A percentile compares a stretch with the other conserved stretches of the same genome.
phyloP scores from a whole-genome alignment of 805 yeast genomes.

The Spathaspora girioi region DNA sequence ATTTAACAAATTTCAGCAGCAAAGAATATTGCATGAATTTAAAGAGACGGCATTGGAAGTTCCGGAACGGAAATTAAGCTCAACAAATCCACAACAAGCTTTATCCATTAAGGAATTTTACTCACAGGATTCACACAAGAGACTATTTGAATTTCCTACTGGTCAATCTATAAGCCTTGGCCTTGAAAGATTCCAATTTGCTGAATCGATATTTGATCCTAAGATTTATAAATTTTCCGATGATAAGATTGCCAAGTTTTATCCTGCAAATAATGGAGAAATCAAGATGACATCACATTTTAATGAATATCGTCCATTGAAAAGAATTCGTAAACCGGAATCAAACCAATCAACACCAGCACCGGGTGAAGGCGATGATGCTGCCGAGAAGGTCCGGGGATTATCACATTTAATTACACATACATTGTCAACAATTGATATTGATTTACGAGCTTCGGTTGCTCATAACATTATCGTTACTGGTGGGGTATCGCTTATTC shows the following conservation, averaged over 20 bases:
- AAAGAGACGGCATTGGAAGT: constrained; percentile 68
- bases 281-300: constrained; percentile 40
- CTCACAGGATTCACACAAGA: constrained; percentile 23
- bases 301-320: constrained; percentile 71
- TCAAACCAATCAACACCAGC: constrained; percentile 28
- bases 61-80: constrained; percentile 36
- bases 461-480: constrained; percentile 88
- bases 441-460: constrained; percentile 76
- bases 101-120: constrained; percentile 22
- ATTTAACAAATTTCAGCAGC: constrained; percentile 53
- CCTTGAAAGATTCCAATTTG: constrained; percentile 57
- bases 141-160: constrained; percentile 72
- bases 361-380: constrained; percentile 11
- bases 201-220: constrained; percentile 75
- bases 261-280: constrained; percentile 50
- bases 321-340: constrained; percentile 50
- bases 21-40: constrained; percentile 62
- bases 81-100: constrained; percentile 17
- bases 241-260: constrained; percentile 18
- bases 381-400: constrained; percentile 32
- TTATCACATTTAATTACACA: constrained; percentile 59
- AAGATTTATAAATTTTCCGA: constrained; percentile 33
- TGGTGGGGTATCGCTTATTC: constrained; percentile 77
- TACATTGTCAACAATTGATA: constrained; percentile 60
- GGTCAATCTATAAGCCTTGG: constrained; percentile 65